A percentile compares a stretch with the other conserved stretches of the same genome.
Conservation (phyloP, 305 asterid species). For the Fraxinus albicans region DNA sequence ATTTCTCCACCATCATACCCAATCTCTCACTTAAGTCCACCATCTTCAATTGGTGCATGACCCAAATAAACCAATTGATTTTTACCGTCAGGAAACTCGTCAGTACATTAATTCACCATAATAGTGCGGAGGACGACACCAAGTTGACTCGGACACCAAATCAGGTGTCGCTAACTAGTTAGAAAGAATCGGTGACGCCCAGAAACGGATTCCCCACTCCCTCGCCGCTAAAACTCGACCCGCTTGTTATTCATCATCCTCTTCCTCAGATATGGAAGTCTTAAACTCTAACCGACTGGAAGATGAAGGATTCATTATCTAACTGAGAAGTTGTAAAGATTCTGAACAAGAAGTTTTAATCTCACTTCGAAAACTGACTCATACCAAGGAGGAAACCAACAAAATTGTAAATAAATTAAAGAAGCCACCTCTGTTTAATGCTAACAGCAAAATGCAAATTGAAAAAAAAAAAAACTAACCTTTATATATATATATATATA, state of each 20-base stretch:
- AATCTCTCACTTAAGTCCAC: slow-evolving; percentile 76
- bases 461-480: too few relatives aligned
- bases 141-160: slow-evolving; percentile 41
- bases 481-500: too few relatives aligned
- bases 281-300: slow-evolving; percentile 25
- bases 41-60: slow-evolving; percentile 66
- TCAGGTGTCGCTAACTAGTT: slow-evolving; percentile 43
- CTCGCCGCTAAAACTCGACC: slow-evolving; percentile 48
- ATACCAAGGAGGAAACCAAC: slow-evolving; percentile 59
- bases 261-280: slow-evolving; percentile 63
- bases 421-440: too few relatives aligned
- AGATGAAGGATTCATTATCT: slow-evolving; percentile 53
- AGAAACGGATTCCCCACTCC: slow-evolving; percentile 39
- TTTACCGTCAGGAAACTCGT: slow-evolving; percentile 57
- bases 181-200: slow-evolving; percentile 50
- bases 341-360: slow-evolving; percentile 65
- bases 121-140: too few relatives aligned
- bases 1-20: slow-evolving; percentile 76
- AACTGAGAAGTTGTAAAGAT: slow-evolving; percentile 52
- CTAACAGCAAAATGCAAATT: too few relatives aligned
- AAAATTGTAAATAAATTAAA: too few relatives aligned
- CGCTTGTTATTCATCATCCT: slow-evolving; percentile 53
- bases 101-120: slow-evolving; percentile 18
- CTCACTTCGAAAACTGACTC: slow-evolving; percentile 59
- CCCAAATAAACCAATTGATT: slow-evolving; percentile 47